Evolutionary conservation across 106 monocot species (phyloP).

Genomic region (Platanthera guangdongensis): DNA sequence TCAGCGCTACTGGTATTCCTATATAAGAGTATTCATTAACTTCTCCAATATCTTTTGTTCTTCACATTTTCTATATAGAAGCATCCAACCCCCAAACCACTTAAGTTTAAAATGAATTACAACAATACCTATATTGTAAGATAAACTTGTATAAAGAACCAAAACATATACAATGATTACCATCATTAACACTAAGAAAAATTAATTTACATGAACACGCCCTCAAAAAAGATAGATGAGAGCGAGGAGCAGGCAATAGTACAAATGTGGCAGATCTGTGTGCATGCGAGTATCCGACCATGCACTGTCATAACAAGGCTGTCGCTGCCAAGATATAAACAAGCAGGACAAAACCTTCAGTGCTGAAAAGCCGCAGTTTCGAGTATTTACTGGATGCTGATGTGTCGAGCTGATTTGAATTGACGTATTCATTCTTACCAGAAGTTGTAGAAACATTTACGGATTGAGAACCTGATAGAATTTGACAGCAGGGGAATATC

Average conservation of each 20-base stretch:
- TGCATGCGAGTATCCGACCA: background rate
- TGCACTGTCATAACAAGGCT: slow-evolving; percentile 11
- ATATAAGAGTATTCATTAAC: no score
- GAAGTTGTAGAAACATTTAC: slow-evolving; percentile 71
- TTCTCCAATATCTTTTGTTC: no score
- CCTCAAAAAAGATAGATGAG: background rate
- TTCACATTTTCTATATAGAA: no score
- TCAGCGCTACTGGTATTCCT: no score
- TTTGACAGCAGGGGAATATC: background rate
- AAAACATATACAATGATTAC: no score
- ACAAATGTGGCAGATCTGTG: slow-evolving; percentile 29
- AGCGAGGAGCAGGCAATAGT: background rate
- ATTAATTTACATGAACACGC: background rate
- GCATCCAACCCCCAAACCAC: no score
- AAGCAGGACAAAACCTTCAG: slow-evolving; percentile 10
- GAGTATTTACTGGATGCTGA: slow-evolving; percentile 10
- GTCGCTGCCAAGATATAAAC: slow-evolving; percentile 23
- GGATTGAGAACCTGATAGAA: slow-evolving; percentile 51
- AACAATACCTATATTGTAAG: no score
- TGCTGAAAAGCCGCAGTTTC: slow-evolving; percentile 1
- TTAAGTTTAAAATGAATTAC: no score
- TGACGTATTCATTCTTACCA: slow-evolving; percentile 49
- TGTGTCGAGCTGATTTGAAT: slow-evolving; percentile 40
- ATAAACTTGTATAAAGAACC: no score
- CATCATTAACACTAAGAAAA: no score